Percentiles rank a stretch among this genome's conserved stretches.
phyloP scores from a whole-genome alignment of 305 asterid genomes.

The Solanum hybrid region DNA sequence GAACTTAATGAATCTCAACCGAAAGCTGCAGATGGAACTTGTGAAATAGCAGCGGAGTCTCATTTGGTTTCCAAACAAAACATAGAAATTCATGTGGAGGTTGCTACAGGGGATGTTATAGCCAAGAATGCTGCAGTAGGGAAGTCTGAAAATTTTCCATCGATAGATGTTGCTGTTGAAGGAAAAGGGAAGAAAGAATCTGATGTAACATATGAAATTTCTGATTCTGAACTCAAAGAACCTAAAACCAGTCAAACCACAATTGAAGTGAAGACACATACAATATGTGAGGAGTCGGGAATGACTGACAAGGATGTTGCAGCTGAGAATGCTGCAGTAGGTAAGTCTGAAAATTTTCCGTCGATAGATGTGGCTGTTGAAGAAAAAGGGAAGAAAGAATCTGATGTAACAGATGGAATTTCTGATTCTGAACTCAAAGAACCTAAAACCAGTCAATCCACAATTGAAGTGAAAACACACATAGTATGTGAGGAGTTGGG shows the following conservation, averaged over 20 bases:
- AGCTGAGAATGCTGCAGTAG: constrained; percentile 3
- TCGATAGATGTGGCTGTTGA: constrained; percentile 8
- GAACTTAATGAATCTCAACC: constrained; percentile 7
- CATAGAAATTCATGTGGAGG: constrained; percentile 6
- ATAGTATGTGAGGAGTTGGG: background rate
- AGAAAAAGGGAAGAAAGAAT: background rate
- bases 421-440: background rate
- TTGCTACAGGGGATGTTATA: background rate
- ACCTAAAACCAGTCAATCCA: background rate
- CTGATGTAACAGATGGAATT: constrained; percentile 1
- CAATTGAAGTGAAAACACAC: background rate
- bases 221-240: background rate
- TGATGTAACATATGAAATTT: background rate
- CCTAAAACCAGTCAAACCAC: background rate
- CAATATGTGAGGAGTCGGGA: background rate
- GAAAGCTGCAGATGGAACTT: background rate
- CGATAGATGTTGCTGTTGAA: constrained; percentile 10
- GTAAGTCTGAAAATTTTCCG: background rate
- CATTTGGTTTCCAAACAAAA: background rate
- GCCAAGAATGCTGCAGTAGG: constrained; percentile 1
- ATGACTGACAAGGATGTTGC: background rate
- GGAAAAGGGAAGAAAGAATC: background rate
- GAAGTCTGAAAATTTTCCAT: background rate
- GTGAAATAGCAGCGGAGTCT: background rate
- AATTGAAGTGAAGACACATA: background rate